Evolutionary conservation across 352 stramenopile genomes (phyloP).

Genomic region (Phytopythium mirpurense): DNA sequence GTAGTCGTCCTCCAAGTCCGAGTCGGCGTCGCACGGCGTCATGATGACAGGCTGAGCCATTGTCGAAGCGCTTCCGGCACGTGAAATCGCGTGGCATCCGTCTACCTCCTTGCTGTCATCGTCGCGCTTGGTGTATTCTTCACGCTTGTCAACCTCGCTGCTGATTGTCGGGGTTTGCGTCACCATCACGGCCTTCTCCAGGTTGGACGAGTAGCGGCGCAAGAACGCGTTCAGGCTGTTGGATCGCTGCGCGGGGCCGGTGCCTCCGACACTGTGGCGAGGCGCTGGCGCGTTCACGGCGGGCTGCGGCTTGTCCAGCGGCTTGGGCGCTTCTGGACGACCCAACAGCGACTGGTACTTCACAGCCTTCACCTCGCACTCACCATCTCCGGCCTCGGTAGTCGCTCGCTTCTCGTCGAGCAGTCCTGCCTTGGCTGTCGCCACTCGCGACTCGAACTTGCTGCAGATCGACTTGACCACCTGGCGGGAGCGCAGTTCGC

Average conservation of each 20-base stretch:
- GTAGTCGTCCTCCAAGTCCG: constrained; percentile 2
- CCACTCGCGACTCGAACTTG: constrained; percentile 32
- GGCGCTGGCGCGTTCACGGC: neutral
- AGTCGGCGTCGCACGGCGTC: neutral
- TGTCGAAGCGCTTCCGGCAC: neutral
- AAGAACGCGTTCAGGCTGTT: constrained; percentile 72
- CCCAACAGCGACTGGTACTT: constrained; percentile 6
- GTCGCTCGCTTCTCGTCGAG: constrained; percentile 5
- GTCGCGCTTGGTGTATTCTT: neutral
- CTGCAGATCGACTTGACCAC: constrained; percentile 50
- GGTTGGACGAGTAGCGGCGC: constrained; percentile 56
- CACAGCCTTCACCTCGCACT: constrained; percentile 2
- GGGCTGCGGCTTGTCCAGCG: neutral
- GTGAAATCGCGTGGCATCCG: neutral
- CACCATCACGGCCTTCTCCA: constrained; percentile 26
- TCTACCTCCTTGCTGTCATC: neutral
- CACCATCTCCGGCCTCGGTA: constrained; percentile 13
- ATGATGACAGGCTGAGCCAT: neutral
- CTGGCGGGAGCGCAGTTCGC: constrained; percentile 43
- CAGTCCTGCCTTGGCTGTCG: neutral
- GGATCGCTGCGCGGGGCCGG: constrained; percentile 14
- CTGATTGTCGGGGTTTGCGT: neutral
- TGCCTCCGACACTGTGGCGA: constrained; percentile 11
- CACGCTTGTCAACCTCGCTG: neutral
- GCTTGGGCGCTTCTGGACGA: constrained; percentile 4